A percentile compares a stretch with the other conserved stretches of the same genome.
Evolutionary conservation across 257 asterid genomes (phyloP).

Genomic region (Ballota nigra): DNA sequence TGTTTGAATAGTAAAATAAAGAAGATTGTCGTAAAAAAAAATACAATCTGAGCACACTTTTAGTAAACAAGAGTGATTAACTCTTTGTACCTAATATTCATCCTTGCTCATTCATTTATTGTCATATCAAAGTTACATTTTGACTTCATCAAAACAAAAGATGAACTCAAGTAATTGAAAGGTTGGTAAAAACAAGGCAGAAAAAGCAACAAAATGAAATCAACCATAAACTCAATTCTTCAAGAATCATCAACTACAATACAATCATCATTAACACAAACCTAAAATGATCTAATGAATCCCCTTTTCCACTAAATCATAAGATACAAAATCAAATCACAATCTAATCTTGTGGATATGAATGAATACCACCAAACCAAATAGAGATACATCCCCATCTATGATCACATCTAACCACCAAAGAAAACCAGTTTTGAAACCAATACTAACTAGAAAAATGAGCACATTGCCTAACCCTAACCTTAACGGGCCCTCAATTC

Average conservation of each 20-base stretch:
- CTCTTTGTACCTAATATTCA: too few relatives aligned
- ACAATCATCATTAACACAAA: not conserved
- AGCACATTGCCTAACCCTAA: not conserved
- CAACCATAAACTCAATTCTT: not conserved
- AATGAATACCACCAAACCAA: not conserved
- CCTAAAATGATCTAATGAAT: not conserved
- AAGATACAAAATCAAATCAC: not conserved
- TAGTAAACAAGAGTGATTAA: too few relatives aligned
- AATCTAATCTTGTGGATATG: not conserved
- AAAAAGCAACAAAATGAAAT: not conserved
- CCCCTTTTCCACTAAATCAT: not conserved
- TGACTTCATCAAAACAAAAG: too few relatives aligned
- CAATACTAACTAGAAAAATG: not conserved
- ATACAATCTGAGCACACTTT: too few relatives aligned
- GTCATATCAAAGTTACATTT: too few relatives aligned
- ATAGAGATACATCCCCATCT: too few relatives aligned
- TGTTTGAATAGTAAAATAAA: too few relatives aligned
- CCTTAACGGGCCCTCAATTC: not conserved
- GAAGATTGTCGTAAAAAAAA: too few relatives aligned
- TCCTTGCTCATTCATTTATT: too few relatives aligned
- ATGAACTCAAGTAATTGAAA: too few relatives aligned
- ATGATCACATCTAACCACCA: too few relatives aligned
- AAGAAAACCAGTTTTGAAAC: not conserved
- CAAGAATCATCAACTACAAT: too few relatives aligned
- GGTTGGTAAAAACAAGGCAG: not conserved